phyloP scores from a whole-genome alignment of 371 early-diverging fungal species.

The Agmasoma carcini region DNA sequence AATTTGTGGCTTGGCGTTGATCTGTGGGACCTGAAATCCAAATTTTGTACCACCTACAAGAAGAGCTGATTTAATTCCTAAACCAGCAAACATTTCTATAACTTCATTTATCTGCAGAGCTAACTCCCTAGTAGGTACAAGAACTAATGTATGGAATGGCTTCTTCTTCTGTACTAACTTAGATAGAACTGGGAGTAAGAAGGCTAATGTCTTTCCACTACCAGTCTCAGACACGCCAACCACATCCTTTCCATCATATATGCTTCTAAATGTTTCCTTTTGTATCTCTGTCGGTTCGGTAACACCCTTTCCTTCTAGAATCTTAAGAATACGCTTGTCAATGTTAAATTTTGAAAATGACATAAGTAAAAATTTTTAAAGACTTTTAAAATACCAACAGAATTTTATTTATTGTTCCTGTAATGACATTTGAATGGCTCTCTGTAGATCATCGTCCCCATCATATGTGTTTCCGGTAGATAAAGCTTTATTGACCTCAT shows the following conservation, averaged over 20 bases:
- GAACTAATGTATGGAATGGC: conserved; percentile 57
- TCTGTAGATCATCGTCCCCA: conserved; percentile 43
- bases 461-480: conserved; percentile 6
- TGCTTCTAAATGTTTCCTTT: conserved; percentile 72
- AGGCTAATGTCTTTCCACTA: conserved; percentile 90
- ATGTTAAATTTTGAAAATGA: conserved; percentile 57
- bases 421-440: conserved; percentile 36
- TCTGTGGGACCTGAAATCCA: conserved; percentile 71
- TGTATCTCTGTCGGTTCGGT: conserved; percentile 60
- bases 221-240: conserved; percentile 93
- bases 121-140: conserved; percentile 88
- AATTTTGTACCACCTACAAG: conserved; percentile 84
- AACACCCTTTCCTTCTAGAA: conserved; percentile 44
- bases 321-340: conserved; percentile 52
- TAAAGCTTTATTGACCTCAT: conserved; percentile 8
- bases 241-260: conserved; percentile 75
- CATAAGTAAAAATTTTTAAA: conserved; percentile 14
- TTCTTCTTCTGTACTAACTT: conserved; percentile 54
- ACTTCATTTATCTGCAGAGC: conserved; percentile 85
- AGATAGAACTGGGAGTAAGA: conserved; percentile 79
- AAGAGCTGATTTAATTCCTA: conserved; percentile 66
- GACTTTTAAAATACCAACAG: neutral
- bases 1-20: conserved; percentile 79
- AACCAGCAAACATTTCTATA: conserved; percentile 70
- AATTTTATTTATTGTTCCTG: neutral